Evolutionary conservation across 768 basidiomycete species (phyloP), one percentile per base, ranked within the genome.

Genomic region (Candolleomyces aberdarensis): DNA sequence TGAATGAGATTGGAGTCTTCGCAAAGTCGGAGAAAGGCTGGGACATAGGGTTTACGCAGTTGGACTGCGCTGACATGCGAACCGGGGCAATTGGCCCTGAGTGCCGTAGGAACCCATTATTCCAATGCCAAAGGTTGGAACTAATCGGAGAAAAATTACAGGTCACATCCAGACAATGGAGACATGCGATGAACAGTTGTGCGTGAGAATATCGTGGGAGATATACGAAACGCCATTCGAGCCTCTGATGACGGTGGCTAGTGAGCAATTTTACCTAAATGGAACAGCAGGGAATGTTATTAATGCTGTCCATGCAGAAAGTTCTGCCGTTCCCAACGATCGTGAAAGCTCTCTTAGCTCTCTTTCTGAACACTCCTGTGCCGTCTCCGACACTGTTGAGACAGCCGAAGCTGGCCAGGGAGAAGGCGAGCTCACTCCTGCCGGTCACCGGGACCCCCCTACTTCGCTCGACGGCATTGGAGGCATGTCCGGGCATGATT

Each of bases 341-440:
- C 17, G 41, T 43, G 41, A 43, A 10, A 17, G 17, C 17, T 43
- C n/a, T n/a, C n/a, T 43, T 43, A 17, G 41, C 9, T 43, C 41
- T 43, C 41, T 9, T 8, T 17, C 17, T 17, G 10, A 17, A 43
- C 9, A 17, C 10, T 10, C 41, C 10, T 9, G 41, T 9, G 41
- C 9, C 17, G 9, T 17, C 41, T 17, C 41, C 41, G 17, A 17
- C 41, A 9, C 17, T 9, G 17, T 49, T 20, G 66, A 71, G 43
- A 62, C 65, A 3, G 64, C 71, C 43, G 7, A 29, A 5, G 56
- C 60, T 65, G 41, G 60, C 64, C 31, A 65, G 65, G 64, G 66
- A 31, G 66, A 53, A 1, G 68, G 67, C 20, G 62, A 61, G 2
- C 64, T 63, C 32, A 70, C 69, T 26, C 68, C 68, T 4, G 61